These are phyloP conservation scores for Kurtzmaniella natalensis DNA, from an alignment of 1,139 yeast genomes.

Conservation along the genomic window DNA sequence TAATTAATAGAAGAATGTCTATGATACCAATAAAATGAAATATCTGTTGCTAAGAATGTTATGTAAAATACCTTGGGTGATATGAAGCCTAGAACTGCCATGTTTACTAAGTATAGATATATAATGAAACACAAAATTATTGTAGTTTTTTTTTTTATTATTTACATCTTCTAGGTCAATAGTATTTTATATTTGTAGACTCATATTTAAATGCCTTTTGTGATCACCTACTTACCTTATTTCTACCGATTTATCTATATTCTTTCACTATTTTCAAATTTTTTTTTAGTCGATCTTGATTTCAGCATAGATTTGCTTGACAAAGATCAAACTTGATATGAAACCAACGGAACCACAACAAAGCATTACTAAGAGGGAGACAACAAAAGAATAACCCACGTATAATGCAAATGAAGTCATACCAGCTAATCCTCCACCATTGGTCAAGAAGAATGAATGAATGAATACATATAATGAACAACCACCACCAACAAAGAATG, in stretches of 20 bases:
- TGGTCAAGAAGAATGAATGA: slow-evolving; percentile 74
- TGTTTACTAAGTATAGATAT: no score
- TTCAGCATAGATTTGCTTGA: slow-evolving; percentile 74
- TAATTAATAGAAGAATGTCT: not conserved
- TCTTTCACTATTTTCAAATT: slow-evolving; percentile 2
- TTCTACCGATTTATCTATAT: not conserved
- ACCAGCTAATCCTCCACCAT: slow-evolving; percentile 64
- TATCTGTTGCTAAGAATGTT: no score
- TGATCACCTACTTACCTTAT: no score
- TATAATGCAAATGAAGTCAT: slow-evolving; percentile 74
- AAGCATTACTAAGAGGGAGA: slow-evolving; percentile 69
- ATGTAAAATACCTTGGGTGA: no score
- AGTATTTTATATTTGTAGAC: no score
- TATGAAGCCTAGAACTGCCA: no score
- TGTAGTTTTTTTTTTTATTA: no score
- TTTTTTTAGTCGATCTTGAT: slow-evolving; percentile 85
- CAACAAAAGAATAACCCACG: slow-evolving; percentile 77
- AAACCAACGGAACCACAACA: slow-evolving; percentile 90
- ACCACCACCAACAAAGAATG: slow-evolving; percentile 85
- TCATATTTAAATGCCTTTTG: no score
- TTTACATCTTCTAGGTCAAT: no score
- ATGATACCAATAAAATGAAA: not conserved
- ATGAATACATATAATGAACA: slow-evolving; percentile 79
- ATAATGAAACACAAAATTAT: no score
- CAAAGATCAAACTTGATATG: slow-evolving; percentile 67